phyloP scores from a whole-genome alignment of 1,284 basidiomycete genomes.

The Melampsora larici-populina region DNA sequence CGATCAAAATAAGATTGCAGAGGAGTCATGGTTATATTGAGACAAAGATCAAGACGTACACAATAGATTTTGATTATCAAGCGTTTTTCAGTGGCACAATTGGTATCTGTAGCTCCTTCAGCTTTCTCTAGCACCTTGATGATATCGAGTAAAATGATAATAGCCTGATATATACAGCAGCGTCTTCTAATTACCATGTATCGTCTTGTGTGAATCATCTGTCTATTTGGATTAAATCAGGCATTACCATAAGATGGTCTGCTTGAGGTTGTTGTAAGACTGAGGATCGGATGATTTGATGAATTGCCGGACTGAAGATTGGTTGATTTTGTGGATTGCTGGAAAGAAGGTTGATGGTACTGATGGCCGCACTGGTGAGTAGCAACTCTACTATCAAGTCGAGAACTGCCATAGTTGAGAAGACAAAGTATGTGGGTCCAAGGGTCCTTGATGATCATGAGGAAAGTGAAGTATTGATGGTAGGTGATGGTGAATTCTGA shows the following conservation, averaged over 20 bases:
- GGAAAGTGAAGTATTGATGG: too few relatives aligned
- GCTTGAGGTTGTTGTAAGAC: constrained; percentile 76
- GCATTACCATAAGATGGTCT: constrained; percentile 83
- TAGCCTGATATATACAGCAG: constrained; percentile 92
- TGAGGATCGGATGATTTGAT: too few relatives aligned
- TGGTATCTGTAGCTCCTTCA: constrained; percentile 62
- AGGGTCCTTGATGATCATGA: too few relatives aligned
- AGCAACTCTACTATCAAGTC: too few relatives aligned
- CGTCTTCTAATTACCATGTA: constrained; percentile 87
- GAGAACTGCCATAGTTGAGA: too few relatives aligned
- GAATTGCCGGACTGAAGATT: too few relatives aligned
- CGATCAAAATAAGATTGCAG: too few relatives aligned
- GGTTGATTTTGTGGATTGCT: too few relatives aligned
- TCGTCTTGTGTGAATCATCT: constrained; percentile 84
- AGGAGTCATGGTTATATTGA: neutral
- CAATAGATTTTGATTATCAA: constrained; percentile 12
- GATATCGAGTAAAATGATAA: constrained; percentile 72
- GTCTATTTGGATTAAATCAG: constrained; percentile 86
- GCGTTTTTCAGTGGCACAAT: neutral
- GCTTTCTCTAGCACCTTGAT: constrained; percentile 61
- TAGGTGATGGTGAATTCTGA: too few relatives aligned
- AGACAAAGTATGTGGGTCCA: too few relatives aligned
- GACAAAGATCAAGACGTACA: neutral
- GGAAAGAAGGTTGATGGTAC: too few relatives aligned
- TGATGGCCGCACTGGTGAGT: too few relatives aligned